Evolutionary conservation across 176 grass and related monocot species (phyloP).

Genomic region (Avena eriantha): DNA sequence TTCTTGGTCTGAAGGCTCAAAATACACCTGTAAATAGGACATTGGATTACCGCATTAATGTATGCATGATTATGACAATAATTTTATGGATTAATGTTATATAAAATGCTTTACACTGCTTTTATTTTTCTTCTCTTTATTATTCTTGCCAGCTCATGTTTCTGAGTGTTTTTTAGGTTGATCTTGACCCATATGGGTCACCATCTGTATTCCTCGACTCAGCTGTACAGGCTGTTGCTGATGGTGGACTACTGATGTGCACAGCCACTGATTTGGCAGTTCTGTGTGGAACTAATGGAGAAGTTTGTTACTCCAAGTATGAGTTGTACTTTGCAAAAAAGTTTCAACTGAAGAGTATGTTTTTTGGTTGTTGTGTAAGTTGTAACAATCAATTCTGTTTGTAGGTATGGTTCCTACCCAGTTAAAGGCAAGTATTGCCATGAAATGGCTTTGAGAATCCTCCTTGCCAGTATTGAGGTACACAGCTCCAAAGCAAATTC

Average conservation of each 20-base stretch:
- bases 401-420: slow-evolving; percentile 96
- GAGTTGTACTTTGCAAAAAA: slow-evolving; percentile 20
- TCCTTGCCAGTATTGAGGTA: slow-evolving; percentile 98
- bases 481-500: neutral
- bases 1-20: neutral
- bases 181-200: slow-evolving; percentile 96
- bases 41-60: slow-evolving; percentile 12
- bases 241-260: slow-evolving; percentile 94
- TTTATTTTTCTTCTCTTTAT: slow-evolving; percentile 17
- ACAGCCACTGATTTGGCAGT: slow-evolving; percentile 99
- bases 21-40: slow-evolving; percentile 22
- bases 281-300: slow-evolving; percentile 86
- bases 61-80: slow-evolving; percentile 17
- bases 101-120: neutral
- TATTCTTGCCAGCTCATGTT: neutral
- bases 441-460: slow-evolving; percentile 99
- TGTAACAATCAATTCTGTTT: slow-evolving; percentile 45
- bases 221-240: slow-evolving; percentile 84
- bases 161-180: slow-evolving; percentile 57
- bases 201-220: slow-evolving; percentile 95
- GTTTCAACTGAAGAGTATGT: slow-evolving; percentile 3
- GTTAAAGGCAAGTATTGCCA: slow-evolving; percentile 95
- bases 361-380: neutral
- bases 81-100: slow-evolving; percentile 23
- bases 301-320: slow-evolving; percentile 98